Evolutionary conservation across 768 basidiomycete genomes (phyloP).

Genomic region (Lyophyllum shimeji): DNA sequence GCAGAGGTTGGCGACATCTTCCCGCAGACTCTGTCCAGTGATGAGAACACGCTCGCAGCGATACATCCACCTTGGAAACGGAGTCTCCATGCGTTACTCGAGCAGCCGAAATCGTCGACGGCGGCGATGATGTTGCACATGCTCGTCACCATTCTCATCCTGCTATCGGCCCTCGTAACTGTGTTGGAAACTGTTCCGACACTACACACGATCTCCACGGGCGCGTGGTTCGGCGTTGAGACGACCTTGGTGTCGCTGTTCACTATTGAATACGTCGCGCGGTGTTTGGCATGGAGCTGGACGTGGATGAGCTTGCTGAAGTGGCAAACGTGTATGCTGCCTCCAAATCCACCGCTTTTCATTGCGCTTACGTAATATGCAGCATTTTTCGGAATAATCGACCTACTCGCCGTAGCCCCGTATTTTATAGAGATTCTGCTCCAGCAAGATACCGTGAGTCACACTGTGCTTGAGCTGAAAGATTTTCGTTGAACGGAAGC

Average conservation of each 20-base stretch:
- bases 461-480: background rate
- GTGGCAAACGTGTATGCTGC: slow-evolving; percentile 65
- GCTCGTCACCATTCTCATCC: slow-evolving; percentile 66
- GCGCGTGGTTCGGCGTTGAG: slow-evolving; percentile 86
- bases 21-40: slow-evolving; percentile 32
- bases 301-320: slow-evolving; percentile 58
- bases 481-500: background rate
- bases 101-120: slow-evolving; percentile 74
- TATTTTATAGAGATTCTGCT: slow-evolving; percentile 87
- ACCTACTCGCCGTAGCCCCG: slow-evolving; percentile 81
- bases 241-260: slow-evolving; percentile 83
- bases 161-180: slow-evolving; percentile 74
- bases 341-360: slow-evolving; percentile 19
- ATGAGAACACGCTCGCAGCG: slow-evolving; percentile 30
- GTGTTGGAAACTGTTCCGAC: slow-evolving; percentile 79
- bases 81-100: slow-evolving; percentile 68
- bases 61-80: slow-evolving; percentile 61
- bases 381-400: slow-evolving; percentile 85
- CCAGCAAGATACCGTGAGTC: slow-evolving; percentile 81
- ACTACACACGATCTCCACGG: slow-evolving; percentile 65
- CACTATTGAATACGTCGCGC: slow-evolving; percentile 78
- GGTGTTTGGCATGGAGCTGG: slow-evolving; percentile 74
- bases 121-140: slow-evolving; percentile 79
- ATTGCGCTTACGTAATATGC: slow-evolving; percentile 12
- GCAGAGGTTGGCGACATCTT: slow-evolving; percentile 39